A percentile compares a stretch with the other conserved stretches of the same genome.
Conservation (phyloP, 305 asterid species). For the Plantago coronopus region DNA sequence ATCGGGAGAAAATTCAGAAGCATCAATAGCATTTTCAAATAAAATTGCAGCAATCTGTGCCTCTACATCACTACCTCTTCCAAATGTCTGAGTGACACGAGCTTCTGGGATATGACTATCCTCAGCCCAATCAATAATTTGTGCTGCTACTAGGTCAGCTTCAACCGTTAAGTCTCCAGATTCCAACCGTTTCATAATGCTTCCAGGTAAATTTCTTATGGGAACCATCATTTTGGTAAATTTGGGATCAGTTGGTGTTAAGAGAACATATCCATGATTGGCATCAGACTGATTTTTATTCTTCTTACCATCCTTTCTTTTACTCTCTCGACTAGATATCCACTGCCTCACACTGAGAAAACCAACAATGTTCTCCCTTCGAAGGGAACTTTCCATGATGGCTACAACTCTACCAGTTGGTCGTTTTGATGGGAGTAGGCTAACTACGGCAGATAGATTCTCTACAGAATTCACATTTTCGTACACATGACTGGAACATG, state of each 20-base stretch:
- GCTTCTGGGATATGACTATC: slow-evolving; percentile 66
- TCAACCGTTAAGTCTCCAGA: slow-evolving; percentile 63
- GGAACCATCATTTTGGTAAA: slow-evolving; percentile 71
- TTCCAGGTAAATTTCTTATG: slow-evolving; percentile 46
- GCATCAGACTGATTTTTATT: slow-evolving; percentile 35
- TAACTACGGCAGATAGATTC: slow-evolving; percentile 37
- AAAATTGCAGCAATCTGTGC: slow-evolving; percentile 81
- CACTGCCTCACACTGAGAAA: slow-evolving; percentile 67
- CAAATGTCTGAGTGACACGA: slow-evolving; percentile 48
- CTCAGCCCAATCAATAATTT: slow-evolving; percentile 71
- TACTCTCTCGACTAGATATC: slow-evolving; percentile 42
- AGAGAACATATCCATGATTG: slow-evolving; percentile 41
- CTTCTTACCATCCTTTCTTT: slow-evolving; percentile 48
- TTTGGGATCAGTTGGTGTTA: slow-evolving; percentile 67
- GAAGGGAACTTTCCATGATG: slow-evolving; percentile 50
- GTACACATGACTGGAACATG: slow-evolving; percentile 21
- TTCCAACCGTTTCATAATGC: slow-evolving; percentile 51
- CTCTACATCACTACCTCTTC: slow-evolving; percentile 71
- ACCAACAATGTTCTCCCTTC: slow-evolving; percentile 62
- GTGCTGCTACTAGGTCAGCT: slow-evolving; percentile 66
- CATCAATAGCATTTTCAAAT: slow-evolving; percentile 61
- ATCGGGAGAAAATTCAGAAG: slow-evolving; percentile 64
- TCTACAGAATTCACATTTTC: slow-evolving; percentile 40
- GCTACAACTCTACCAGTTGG: slow-evolving; percentile 88
- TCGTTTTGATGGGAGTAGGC: slow-evolving; percentile 59